Percentiles rank a stretch among this genome's conserved stretches.
phyloP scores from a whole-genome alignment of 1,284 basidiomycete genomes.

The Bondarzewia mesenterica region DNA sequence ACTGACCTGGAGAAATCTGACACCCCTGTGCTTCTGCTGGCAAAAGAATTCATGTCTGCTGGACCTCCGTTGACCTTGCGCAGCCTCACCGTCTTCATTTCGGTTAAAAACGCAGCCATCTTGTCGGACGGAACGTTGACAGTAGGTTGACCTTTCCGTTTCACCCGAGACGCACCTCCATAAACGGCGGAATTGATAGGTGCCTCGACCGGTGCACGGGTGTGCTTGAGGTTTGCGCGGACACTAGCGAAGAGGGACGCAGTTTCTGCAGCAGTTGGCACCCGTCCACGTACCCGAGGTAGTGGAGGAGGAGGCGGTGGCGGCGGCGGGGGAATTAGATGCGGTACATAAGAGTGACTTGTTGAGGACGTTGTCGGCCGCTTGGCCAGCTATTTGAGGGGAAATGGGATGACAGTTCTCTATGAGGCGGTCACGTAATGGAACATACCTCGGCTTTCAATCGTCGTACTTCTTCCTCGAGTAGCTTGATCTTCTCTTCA shows the following conservation, averaged over 20 bases:
- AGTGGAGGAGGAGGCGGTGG: conserved; percentile 1
- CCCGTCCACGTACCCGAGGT: not conserved
- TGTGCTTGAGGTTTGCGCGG: conserved; percentile 56
- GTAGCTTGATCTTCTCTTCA: conserved; percentile 51
- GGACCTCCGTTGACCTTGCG: conserved; percentile 35
- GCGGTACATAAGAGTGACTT: conserved; percentile 17
- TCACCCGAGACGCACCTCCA: conserved; percentile 18
- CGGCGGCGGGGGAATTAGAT: conserved; percentile 40
- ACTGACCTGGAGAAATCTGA: not conserved
- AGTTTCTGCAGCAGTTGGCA: conserved; percentile 21
- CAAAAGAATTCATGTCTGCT: conserved; percentile 4
- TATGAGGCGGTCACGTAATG: not conserved
- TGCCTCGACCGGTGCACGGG: conserved; percentile 48
- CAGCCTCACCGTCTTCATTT: conserved; percentile 67
- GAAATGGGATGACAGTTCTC: not conserved
- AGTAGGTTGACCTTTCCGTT: conserved; percentile 51
- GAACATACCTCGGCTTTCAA: conserved; percentile 54
- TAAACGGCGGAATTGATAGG: conserved; percentile 45
- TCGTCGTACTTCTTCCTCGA: conserved; percentile 59
- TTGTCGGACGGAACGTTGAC: conserved; percentile 66
- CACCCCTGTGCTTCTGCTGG: not conserved
- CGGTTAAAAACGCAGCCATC: conserved; percentile 71
- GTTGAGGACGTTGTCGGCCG: conserved; percentile 19
- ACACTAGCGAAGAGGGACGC: conserved; percentile 42
- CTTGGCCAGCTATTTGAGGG: conserved; percentile 38